A percentile compares a stretch with the other conserved stretches of the same genome.
Conservation (phyloP, 2,329 filamentous ascomycete species). For the Albophoma yamanashiensis region DNA sequence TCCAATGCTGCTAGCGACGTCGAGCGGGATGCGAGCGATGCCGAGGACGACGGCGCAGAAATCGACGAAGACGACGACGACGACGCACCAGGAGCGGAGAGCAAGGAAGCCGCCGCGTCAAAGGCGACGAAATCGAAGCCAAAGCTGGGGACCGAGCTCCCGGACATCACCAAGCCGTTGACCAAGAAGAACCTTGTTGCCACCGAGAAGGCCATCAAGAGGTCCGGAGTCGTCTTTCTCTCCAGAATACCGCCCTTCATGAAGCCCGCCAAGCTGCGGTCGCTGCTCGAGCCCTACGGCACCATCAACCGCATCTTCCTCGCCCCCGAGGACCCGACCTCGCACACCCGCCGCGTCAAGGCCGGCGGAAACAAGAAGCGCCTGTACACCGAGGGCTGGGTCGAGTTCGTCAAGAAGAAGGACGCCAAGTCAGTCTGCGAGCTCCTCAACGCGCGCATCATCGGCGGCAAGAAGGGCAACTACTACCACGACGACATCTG, state of each 20-base stretch:
- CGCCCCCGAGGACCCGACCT: conserved; percentile 60
- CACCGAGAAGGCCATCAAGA: conserved; percentile 53
- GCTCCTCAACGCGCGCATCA: conserved; percentile 64
- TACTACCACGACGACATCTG: conserved; percentile 83
- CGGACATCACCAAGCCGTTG: conserved; percentile 42
- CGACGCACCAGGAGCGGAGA: conserved; percentile 11
- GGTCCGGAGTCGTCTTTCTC: conserved; percentile 73
- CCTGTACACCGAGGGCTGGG: conserved; percentile 76
- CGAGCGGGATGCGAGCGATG: conserved; percentile 19
- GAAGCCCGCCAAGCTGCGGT: conserved; percentile 69
- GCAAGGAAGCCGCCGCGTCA: conserved; percentile 10
- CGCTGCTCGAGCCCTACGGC: conserved; percentile 66
- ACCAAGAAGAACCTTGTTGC: conserved; percentile 58
- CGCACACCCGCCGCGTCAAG: conserved; percentile 55
- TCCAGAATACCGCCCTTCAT: conserved; percentile 82
- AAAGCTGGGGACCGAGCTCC: conserved; percentile 25
- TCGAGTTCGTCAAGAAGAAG: conserved; percentile 67
- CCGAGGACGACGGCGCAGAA: conserved; percentile 10
- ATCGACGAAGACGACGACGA: conserved; percentile 11
- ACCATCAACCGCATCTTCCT: conserved; percentile 69
- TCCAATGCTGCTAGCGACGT: conserved; percentile 24
- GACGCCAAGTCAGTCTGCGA: conserved; percentile 70
- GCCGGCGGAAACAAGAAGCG: conserved; percentile 76
- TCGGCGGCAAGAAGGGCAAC: conserved; percentile 74
- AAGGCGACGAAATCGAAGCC: conserved; percentile 8